Percentiles rank a stretch among this genome's conserved stretches.
These are phyloP conservation scores for Closterium sp. DNA, from an alignment of 139 green algal genomes.

Conservation along the genomic window DNA sequence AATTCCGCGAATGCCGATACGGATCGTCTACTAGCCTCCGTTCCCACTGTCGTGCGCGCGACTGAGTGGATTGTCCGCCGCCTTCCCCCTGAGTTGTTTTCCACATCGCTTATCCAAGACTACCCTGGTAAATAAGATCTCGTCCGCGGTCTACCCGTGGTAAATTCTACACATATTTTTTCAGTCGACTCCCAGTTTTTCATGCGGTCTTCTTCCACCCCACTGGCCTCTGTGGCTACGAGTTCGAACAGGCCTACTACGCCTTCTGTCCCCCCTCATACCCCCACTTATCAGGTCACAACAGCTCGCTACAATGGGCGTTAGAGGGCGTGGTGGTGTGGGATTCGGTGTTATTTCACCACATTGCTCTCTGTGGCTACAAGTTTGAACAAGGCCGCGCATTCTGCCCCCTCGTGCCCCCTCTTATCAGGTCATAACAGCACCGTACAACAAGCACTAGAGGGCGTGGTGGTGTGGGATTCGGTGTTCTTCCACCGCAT, in stretches of 20 bases:
- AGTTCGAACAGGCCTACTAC: no score
- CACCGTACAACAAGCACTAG: neutral
- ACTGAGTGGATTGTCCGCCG: neutral
- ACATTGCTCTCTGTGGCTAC: constrained; percentile 79
- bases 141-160: neutral
- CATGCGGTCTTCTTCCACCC: constrained; percentile 75
- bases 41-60: neutral
- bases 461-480: constrained; percentile 70
- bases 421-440: neutral
- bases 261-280: no score
- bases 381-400: constrained; percentile 85
- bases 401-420: constrained; percentile 85
- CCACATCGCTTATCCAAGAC: neutral
- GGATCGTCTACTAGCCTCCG: neutral
- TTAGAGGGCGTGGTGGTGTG: constrained; percentile 55
- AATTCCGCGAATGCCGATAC: neutral
- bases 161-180: no score
- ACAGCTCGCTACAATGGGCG: neutral
- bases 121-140: neutral
- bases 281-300: neutral
- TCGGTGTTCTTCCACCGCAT: constrained; percentile 76
- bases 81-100: neutral
- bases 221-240: no score
- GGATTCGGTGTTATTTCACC: constrained; percentile 80
- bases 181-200: no score